Evolutionary conservation across 2,329 filamentous ascomycete species (phyloP).

Genomic region (Trichoderma hamatum): DNA sequence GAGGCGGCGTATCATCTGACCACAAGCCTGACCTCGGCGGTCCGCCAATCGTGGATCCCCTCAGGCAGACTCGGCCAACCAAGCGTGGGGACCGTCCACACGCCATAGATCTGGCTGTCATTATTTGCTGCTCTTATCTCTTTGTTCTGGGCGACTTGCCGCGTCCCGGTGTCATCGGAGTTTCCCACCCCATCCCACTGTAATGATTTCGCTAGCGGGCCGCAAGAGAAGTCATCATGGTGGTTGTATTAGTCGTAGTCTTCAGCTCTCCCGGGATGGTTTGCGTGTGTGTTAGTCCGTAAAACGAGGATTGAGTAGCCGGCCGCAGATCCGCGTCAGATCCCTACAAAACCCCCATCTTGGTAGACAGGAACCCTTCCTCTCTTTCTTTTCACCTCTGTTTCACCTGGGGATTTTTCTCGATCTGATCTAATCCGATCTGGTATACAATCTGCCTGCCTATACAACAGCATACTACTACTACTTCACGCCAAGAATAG

Average conservation of each 20-base stretch:
- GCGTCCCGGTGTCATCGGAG: slow-evolving; percentile 5
- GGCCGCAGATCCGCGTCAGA: slow-evolving; percentile 9
- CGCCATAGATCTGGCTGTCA: background rate
- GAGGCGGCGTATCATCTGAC: slow-evolving; percentile 23
- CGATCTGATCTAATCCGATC: slow-evolving; percentile 7
- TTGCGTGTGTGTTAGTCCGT: background rate
- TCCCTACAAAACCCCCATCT: slow-evolving; percentile 6
- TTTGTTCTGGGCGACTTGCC: background rate
- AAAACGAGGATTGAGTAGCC: background rate
- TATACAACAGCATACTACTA: background rate
- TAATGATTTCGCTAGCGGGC: background rate
- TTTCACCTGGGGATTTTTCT: background rate
- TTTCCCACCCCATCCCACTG: background rate
- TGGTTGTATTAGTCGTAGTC: background rate
- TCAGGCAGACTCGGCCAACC: slow-evolving; percentile 11
- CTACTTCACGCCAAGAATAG: background rate
- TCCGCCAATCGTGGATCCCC: slow-evolving; percentile 14
- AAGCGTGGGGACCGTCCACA: slow-evolving; percentile 6
- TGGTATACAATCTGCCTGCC: background rate
- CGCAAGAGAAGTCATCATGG: no score
- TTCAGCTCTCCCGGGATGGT: background rate
- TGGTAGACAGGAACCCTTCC: background rate
- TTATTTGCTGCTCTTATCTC: slow-evolving; percentile 8
- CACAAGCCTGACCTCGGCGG: slow-evolving; percentile 10
- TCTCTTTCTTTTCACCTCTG: background rate